These are phyloP conservation scores for Asterochloris sp. DNA, from an alignment of 139 green algal species.

Conservation along the genomic window DNA sequence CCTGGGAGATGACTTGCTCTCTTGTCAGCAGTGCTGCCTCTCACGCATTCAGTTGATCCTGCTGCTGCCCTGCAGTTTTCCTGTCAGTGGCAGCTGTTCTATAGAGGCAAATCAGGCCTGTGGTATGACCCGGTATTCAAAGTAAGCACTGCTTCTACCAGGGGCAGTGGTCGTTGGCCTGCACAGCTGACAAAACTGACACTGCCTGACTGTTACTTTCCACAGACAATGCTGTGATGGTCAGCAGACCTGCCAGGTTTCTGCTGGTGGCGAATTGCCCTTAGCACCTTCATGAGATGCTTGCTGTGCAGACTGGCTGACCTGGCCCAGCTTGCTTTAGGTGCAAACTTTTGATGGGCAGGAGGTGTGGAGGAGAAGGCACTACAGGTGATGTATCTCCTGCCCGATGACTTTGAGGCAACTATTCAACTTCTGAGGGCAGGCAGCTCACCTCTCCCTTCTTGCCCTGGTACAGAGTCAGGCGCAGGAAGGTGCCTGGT, in stretches of 20 bases:
- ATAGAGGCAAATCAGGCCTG: slow-evolving; percentile 73
- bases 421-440: too few species aligned
- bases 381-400: slow-evolving; percentile 47
- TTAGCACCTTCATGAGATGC: not conserved
- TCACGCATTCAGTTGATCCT: slow-evolving; percentile 14
- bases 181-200: too few species aligned
- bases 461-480: slow-evolving; percentile 40
- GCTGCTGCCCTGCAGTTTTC: slow-evolving; percentile 60
- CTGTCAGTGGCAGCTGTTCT: slow-evolving; percentile 84
- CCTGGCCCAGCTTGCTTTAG: slow-evolving; percentile 49
- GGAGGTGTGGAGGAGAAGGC: slow-evolving; percentile 74
- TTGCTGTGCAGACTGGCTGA: not conserved
- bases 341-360: slow-evolving; percentile 71
- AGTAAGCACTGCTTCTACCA: slow-evolving; percentile 22
- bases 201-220: too few species aligned
- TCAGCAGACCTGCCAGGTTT: too few species aligned
- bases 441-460: too few species aligned
- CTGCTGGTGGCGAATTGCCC: too few species aligned
- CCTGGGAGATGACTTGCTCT: slow-evolving; percentile 5
- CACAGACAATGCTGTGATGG: too few species aligned
- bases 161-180: not conserved
- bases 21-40: too few species aligned
- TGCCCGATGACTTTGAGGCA: too few species aligned
- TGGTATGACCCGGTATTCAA: slow-evolving; percentile 88
- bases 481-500: slow-evolving; percentile 48